Base-by-base conservation (phyloP, 2,329 filamentous ascomycete genomes). In the Colletotrichum sojae region DNA sequence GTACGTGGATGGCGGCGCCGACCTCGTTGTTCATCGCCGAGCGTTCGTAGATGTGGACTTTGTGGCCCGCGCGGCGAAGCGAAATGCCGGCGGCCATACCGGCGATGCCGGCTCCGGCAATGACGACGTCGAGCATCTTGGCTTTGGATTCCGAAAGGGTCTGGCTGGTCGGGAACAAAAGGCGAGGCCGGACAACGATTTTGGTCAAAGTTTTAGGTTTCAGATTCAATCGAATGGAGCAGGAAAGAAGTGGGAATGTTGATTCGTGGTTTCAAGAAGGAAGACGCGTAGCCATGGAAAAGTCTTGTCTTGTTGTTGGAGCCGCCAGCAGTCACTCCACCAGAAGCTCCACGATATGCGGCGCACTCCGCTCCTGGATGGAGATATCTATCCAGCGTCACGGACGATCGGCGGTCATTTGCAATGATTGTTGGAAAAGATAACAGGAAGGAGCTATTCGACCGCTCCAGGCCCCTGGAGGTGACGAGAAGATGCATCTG, bases 101-200 rank as follows among this genome's bases (percentile, higher is more conserved):
- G 20, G 79, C 81, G 12, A 84, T 73, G 13, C 83, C 83, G 13
- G 81, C 82, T 2, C 83, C 83, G 31, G 84, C 75, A 12, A 84
- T 72, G n/a, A 82, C 76, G 1, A 84, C 71, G 52, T 83, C 73
- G 6, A 82, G 70, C 53, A 73, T 83, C 25, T 25, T 51, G 27
- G n/a, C n/a, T 79, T 46, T 46, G 16, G 45, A 4, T 46, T 8
- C 45, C 10, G 16, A 46, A 6, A 6, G 20, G n/a, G 46, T 25
- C 20, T 20, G 10, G 6, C 25, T 22, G n/a, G 12, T 76, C 74
- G 70, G 70, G 77, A 82, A 67, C 77, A 74, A 3, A 76, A 22
- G 13, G 2, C 8, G 73, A 6, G 74, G 73, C 1, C 78, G 77
- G 27, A 77, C 22, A 39, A n/a, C 2, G 46, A 25, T 39, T 31